Conservation (phyloP, 306 rosid species). For the Fragaria vesca region DNA sequence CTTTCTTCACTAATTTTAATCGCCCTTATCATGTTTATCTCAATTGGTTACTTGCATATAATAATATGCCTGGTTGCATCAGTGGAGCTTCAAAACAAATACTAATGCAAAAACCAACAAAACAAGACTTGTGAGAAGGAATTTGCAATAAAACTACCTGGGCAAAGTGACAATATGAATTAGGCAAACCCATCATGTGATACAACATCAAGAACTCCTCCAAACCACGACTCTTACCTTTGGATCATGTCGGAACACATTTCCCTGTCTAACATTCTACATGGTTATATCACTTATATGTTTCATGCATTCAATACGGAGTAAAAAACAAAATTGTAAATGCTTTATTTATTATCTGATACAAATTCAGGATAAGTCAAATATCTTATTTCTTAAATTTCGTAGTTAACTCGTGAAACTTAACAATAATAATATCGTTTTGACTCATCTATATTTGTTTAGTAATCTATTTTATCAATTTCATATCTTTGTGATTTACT, state of each 20-base stretch:
- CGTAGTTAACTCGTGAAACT: too few relatives aligned
- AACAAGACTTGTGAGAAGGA: background rate
- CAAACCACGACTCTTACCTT: background rate
- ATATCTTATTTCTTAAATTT: too few relatives aligned
- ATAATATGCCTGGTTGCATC: background rate
- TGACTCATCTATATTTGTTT: too few relatives aligned
- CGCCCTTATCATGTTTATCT: background rate
- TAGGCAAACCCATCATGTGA: background rate
- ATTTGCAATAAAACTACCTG: background rate
- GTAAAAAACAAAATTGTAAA: too few relatives aligned
- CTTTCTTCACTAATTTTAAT: background rate
- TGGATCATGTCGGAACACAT: background rate
- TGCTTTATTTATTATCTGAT: too few relatives aligned
- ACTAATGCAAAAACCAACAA: background rate
- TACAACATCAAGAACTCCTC: background rate
- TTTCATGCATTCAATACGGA: too few relatives aligned
- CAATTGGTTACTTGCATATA: background rate
- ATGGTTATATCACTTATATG: too few relatives aligned
- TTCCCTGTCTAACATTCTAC: background rate
- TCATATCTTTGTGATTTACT: too few relatives aligned
- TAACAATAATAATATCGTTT: too few relatives aligned
- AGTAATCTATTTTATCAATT: too few relatives aligned
- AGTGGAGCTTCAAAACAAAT: background rate
- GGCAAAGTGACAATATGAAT: background rate
- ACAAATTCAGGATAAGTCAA: accelerated